Conservation (phyloP, 2,329 filamentous ascomycete genomes). For the Colletotrichum graminicola region DNA sequence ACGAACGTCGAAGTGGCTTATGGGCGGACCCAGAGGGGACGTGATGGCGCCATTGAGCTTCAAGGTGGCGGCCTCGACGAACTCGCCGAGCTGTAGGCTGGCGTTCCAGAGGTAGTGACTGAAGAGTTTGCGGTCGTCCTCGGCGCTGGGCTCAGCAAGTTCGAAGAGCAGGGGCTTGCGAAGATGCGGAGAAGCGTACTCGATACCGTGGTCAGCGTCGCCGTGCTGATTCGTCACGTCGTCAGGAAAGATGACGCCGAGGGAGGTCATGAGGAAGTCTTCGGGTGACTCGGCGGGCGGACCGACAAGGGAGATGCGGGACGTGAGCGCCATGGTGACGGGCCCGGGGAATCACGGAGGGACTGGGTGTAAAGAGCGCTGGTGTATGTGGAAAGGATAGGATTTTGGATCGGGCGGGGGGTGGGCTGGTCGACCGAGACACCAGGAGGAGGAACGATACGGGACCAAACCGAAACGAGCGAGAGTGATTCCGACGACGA, state of each 20-base stretch:
- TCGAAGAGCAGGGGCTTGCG: slow-evolving; percentile 59
- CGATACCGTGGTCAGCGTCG: slow-evolving; percentile 67
- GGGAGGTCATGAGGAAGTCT: slow-evolving; percentile 69
- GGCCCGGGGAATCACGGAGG: not conserved
- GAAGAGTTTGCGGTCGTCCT: slow-evolving; percentile 71
- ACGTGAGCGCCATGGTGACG: slow-evolving; percentile 60
- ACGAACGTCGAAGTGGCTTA: slow-evolving; percentile 59
- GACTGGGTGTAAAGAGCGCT: slow-evolving; percentile 19
- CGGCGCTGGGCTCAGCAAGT: slow-evolving; percentile 62
- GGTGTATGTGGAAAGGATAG: not conserved
- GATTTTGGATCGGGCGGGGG: no score
- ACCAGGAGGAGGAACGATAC: not conserved
- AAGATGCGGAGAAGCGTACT: slow-evolving; percentile 69
- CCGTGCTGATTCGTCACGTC: slow-evolving; percentile 76
- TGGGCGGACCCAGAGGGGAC: slow-evolving; percentile 32
- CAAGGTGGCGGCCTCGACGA: slow-evolving; percentile 64
- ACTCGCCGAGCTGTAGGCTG: slow-evolving; percentile 65
- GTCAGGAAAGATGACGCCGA: slow-evolving; percentile 76
- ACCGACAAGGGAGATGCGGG: slow-evolving; percentile 57
- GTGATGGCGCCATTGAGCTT: slow-evolving; percentile 39
- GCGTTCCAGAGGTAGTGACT: slow-evolving; percentile 83
- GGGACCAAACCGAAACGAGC: not conserved
- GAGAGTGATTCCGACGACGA: not conserved
- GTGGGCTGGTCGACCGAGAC: slow-evolving; percentile 2
- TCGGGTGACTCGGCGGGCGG: slow-evolving; percentile 60